Evolutionary conservation across 164 flowering plant genomes (phyloP).

Genomic region (Annona cherimola): DNA sequence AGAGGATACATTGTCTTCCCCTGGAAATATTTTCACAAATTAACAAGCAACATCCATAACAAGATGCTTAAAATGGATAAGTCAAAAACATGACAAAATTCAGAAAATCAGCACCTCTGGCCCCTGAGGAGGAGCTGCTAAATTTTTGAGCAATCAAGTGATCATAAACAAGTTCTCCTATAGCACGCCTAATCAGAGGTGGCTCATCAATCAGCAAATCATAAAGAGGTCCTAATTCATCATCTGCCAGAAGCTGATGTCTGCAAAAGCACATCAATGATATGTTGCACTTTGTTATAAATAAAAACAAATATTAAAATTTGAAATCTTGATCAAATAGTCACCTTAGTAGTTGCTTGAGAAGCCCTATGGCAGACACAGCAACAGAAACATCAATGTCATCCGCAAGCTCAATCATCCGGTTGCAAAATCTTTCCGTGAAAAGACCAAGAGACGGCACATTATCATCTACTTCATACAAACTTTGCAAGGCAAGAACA

Average conservation of each 20-base stretch:
- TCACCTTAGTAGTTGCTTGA: slow-evolving; percentile 84
- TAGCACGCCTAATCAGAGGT: slow-evolving; percentile 86
- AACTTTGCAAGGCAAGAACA: slow-evolving; percentile 79
- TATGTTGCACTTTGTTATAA: background rate
- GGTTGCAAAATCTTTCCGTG: slow-evolving; percentile 84
- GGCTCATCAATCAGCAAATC: slow-evolving; percentile 93
- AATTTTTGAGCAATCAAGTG: slow-evolving; percentile 94
- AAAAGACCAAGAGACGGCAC: slow-evolving; percentile 89
- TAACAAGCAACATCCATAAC: slow-evolving; percentile 1
- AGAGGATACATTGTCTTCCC: slow-evolving; percentile 52
- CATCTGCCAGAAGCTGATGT: slow-evolving; percentile 85
- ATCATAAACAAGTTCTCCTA: slow-evolving; percentile 92
- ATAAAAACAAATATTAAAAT: no score
- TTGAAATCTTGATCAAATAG: background rate
- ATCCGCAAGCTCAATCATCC: slow-evolving; percentile 99
- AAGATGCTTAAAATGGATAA: background rate
- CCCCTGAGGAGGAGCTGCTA: slow-evolving; percentile 56
- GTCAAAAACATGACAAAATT: background rate
- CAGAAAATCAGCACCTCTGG: slow-evolving; percentile 37
- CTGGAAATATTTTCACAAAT: slow-evolving; percentile 31
- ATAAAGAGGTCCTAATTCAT: slow-evolving; percentile 88
- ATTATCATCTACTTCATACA: slow-evolving; percentile 90
- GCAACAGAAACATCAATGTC: slow-evolving; percentile 95
- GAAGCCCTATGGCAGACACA: slow-evolving; percentile 93
- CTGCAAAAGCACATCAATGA: slow-evolving; percentile 39